A percentile compares a stretch with the other conserved stretches of the same genome.
phyloP scores from a whole-genome alignment of 768 basidiomycete genomes.

The Grammothele lineata region DNA sequence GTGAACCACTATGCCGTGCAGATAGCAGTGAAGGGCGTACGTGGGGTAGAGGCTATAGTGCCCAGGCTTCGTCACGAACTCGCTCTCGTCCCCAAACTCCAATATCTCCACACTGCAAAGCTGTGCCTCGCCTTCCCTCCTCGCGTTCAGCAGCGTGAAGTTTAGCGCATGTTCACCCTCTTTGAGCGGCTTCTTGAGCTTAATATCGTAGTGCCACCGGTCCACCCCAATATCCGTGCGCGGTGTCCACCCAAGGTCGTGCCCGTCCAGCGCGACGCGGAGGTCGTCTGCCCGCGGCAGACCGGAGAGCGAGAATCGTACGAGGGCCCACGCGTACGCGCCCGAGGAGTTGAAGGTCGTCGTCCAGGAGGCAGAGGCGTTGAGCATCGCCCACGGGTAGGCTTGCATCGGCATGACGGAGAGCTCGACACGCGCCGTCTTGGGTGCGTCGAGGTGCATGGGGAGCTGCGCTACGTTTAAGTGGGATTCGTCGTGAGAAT shows the following conservation, averaged over 20 bases:
- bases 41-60: constrained; percentile 72
- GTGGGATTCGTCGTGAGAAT: background rate
- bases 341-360: constrained; percentile 61
- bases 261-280: constrained; percentile 55
- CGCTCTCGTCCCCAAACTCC: constrained; percentile 61
- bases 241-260: constrained; percentile 56
- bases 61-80: constrained; percentile 59
- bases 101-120: constrained; percentile 74
- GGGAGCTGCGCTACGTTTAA: constrained; percentile 5
- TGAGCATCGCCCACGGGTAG: constrained; percentile 75
- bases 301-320: constrained; percentile 73
- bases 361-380: constrained; percentile 56
- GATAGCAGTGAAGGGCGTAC: constrained; percentile 39
- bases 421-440: constrained; percentile 48
- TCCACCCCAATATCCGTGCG: constrained; percentile 56
- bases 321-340: constrained; percentile 50
- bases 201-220: constrained; percentile 72
- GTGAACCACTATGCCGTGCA: no score
- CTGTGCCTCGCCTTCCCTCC: constrained; percentile 54
- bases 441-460: background rate
- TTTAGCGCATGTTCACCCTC: constrained; percentile 53
- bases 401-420: constrained; percentile 71
- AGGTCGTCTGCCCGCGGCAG: constrained; percentile 52
- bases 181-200: constrained; percentile 34
- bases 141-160: constrained; percentile 50